phyloP scores from a whole-genome alignment of 495 filamentous ascomycete species.

The Hyaloscypha bicolor region DNA sequence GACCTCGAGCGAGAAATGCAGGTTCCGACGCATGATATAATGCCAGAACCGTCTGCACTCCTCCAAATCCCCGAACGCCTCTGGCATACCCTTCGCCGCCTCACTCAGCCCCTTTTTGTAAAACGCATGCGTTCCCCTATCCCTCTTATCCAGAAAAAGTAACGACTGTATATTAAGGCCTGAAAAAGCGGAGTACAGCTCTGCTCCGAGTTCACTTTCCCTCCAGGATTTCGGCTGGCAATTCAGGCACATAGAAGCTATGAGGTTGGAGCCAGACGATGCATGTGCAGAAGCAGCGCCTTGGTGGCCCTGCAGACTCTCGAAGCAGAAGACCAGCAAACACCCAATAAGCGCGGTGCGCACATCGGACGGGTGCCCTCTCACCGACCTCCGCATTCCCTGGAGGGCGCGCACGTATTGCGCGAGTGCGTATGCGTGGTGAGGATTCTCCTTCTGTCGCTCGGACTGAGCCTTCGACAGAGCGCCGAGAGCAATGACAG shows the following conservation, averaged over 20 bases:
- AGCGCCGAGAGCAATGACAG: constrained; percentile 11
- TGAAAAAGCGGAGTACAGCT: constrained; percentile 1
- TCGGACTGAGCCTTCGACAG: too few relatives aligned
- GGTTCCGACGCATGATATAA: constrained; percentile 8
- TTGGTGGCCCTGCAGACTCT: constrained; percentile 9
- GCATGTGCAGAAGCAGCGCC: neutral
- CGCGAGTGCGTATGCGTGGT: neutral
- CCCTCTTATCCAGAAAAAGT: neutral
- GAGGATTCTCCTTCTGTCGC: neutral
- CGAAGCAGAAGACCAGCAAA: constrained; percentile 12
- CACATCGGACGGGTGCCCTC: neutral
- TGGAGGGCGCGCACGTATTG: constrained; percentile 1
- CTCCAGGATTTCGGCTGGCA: neutral
- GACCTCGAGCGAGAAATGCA: neutral
- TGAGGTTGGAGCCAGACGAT: neutral
- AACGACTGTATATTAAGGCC: constrained; percentile 1
- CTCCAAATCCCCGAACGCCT: neutral
- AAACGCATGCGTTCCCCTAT: neutral
- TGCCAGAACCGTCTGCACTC: constrained; percentile 6
- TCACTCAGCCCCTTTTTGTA: neutral
- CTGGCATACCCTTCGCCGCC: neutral
- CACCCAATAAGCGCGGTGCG: neutral
- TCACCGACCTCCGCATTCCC: neutral
- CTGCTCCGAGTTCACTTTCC: neutral
- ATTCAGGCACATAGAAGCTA: neutral